phyloP scores from a whole-genome alignment of 2,329 filamentous ascomycete species.

The Mycogone perniciosa region DNA sequence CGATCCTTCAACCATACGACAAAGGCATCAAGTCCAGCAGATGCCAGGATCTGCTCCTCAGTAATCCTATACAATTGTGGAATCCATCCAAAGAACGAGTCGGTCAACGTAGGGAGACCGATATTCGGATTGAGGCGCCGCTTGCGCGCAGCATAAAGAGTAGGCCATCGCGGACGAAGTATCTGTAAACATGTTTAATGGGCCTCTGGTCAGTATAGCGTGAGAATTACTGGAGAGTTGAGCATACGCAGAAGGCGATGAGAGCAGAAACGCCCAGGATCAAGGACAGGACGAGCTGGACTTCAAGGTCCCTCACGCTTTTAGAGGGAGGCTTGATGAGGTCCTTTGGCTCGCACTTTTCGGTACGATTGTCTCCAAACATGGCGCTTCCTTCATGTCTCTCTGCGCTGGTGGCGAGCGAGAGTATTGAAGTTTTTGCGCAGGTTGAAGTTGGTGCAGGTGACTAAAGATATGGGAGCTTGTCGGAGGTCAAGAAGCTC shows the following conservation, averaged over 20 bases:
- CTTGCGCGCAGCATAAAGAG: conserved; percentile 84
- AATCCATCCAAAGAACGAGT: conserved; percentile 90
- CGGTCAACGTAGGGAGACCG: conserved; percentile 69
- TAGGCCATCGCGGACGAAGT: conserved; percentile 84
- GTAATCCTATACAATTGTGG: conserved; percentile 75
- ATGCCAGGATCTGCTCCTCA: conserved; percentile 82
- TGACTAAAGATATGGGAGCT: neutral
- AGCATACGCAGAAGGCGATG: conserved; percentile 65
- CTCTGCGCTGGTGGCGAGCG: neutral
- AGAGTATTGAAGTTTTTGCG: neutral
- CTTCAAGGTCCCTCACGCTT: conserved; percentile 40
- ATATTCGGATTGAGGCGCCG: conserved; percentile 56
- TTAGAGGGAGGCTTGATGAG: conserved; percentile 21
- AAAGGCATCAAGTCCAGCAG: conserved; percentile 89
- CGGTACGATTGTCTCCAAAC: conserved; percentile 12
- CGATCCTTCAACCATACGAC: conserved; percentile 51
- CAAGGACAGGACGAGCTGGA: conserved; percentile 68
- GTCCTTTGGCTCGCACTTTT: conserved; percentile 19
- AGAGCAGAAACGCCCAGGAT: conserved; percentile 65
- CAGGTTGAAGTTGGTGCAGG: neutral
- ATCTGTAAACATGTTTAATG: conserved; percentile 43
- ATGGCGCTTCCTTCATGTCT: conserved; percentile 11
- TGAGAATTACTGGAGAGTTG: neutral
- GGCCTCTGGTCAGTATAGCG: neutral
- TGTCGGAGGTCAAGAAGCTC: neutral